These are phyloP conservation scores for Hortaea sp. DNA, from an alignment of 2,329 filamentous ascomycete genomes.

Conservation along the genomic window DNA sequence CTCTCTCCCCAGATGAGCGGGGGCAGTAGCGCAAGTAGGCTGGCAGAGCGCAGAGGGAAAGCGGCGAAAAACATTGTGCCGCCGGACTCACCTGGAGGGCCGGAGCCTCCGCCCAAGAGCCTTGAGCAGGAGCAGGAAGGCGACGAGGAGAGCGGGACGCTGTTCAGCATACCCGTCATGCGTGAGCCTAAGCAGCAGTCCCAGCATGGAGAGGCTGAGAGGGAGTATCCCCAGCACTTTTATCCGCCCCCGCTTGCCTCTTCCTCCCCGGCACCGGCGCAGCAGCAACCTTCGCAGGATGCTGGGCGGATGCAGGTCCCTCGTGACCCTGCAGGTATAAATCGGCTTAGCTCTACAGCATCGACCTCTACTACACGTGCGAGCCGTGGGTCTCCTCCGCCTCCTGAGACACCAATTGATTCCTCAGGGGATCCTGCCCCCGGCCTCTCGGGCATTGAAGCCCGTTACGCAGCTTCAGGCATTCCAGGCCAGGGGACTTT, in stretches of 20 bases:
- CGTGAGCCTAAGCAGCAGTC: background rate
- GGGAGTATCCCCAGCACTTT: slow-evolving; percentile 38
- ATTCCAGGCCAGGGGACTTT: slow-evolving; percentile 80
- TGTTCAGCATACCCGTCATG: slow-evolving; percentile 9
- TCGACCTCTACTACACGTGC: slow-evolving; percentile 90
- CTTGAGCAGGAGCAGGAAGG: slow-evolving; percentile 36
- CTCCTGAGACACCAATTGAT: slow-evolving; percentile 75
- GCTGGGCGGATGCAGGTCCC: slow-evolving; percentile 38
- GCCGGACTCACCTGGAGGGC: slow-evolving; percentile 65
- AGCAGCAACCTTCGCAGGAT: slow-evolving; percentile 13
- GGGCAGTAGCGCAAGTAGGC: slow-evolving; percentile 42
- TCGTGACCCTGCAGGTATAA: slow-evolving; percentile 42
- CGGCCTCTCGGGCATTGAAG: slow-evolving; percentile 65
- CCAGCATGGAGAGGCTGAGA: slow-evolving; percentile 1
- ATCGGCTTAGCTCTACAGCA: slow-evolving; percentile 66
- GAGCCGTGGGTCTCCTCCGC: slow-evolving; percentile 83
- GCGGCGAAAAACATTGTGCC: slow-evolving; percentile 66
- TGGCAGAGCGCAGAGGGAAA: slow-evolving; percentile 76
- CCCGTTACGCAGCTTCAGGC: slow-evolving; percentile 80
- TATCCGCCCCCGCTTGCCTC: slow-evolving; percentile 43
- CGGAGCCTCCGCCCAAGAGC: slow-evolving; percentile 58
- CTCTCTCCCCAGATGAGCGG: slow-evolving; percentile 20
- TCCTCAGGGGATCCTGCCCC: slow-evolving; percentile 5
- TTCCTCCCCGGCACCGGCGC: slow-evolving; percentile 7
- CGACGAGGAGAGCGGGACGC: slow-evolving; percentile 9